Base-by-base conservation (phyloP, 768 basidiomycete species). In the Suillus alpinus region DNA sequence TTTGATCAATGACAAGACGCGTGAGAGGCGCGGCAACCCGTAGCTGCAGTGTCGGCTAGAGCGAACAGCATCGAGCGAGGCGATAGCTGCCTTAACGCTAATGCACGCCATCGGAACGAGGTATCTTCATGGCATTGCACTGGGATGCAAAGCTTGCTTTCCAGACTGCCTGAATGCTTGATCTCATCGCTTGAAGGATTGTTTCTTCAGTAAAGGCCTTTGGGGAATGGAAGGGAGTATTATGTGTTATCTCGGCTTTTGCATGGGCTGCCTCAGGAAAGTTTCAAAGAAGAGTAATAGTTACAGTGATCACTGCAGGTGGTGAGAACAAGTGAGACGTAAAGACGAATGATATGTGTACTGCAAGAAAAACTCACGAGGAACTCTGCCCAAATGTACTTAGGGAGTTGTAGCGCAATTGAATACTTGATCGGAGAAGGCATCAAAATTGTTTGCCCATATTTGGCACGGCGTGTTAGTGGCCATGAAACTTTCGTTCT, bases 401-500 rank as follows among this genome's bases (percentile, higher is more conserved):
- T 32, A 8, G 5, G 29, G 5, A 32, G 5, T 31, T 50, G 31
- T 50, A 7, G 18, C 9, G 31, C 5, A 32, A n/a, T 32, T 49
- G 44, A 18, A 29, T 29, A 49, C 47, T 29, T 5, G 44, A 23
- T 26, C 20, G 20, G n/a, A 12, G 12, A 20, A n/a, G 12, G 44
- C 13, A 23, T 37, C 9, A 32, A 39, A 46, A 32, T 59, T 68
- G 65, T 73, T 59, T 73, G 59, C 57, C 60, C 61, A 65, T 73
- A 65, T 73, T 73, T 75, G 64, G 23, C 39, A 26, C 39, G n/a
- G 39, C 0, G 16, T 14, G 53, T 49, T 47, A 50, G 40, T 46
- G 64, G 36, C 50, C 62, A 57, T 52, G 62, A 73, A 72, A 70
- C 61, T 71, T 74, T 65, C 62, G 59, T 55, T 51, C 59, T 61